Evolutionary conservation across 2,329 filamentous ascomycete genomes (phyloP).

Genomic region (Aspergillus japonicus): DNA sequence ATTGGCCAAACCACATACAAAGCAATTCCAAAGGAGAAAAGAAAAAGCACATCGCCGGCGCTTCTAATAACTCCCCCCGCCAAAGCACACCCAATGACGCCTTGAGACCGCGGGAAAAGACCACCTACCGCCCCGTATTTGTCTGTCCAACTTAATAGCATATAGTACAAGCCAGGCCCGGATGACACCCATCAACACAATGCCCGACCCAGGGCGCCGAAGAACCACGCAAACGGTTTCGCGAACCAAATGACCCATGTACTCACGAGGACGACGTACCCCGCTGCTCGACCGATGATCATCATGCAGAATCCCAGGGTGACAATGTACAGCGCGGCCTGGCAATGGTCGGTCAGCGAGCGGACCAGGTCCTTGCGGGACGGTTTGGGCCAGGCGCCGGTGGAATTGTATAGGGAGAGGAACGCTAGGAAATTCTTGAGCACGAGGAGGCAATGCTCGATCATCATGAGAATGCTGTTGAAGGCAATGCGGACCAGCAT

Average conservation of each 20-base stretch:
- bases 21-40: too few species aligned
- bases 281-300: conserved; percentile 30
- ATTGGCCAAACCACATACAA: too few species aligned
- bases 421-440: conserved; percentile 24
- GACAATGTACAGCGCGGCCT: conserved; percentile 35
- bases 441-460: conserved; percentile 32
- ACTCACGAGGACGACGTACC: conserved; percentile 34
- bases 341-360: conserved; percentile 32
- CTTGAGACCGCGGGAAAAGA: not conserved
- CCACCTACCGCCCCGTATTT: not conserved
- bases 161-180: not conserved
- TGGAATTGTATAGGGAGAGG: conserved; percentile 32
- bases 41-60: too few species aligned
- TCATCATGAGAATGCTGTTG: conserved; percentile 31
- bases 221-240: conserved; percentile 34
- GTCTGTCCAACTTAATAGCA: not conserved
- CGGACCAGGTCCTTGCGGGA: conserved; percentile 29
- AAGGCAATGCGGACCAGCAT: conserved; percentile 21
- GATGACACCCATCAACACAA: not conserved
- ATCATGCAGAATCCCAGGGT: conserved; percentile 34
- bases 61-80: too few species aligned
- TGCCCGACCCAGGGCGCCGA: conserved; percentile 25
- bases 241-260: conserved; percentile 40
- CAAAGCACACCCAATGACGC: not conserved
- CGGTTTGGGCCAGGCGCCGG: conserved; percentile 31